Conservation (phyloP, 306 rosid species). For the Comarum palustre region DNA sequence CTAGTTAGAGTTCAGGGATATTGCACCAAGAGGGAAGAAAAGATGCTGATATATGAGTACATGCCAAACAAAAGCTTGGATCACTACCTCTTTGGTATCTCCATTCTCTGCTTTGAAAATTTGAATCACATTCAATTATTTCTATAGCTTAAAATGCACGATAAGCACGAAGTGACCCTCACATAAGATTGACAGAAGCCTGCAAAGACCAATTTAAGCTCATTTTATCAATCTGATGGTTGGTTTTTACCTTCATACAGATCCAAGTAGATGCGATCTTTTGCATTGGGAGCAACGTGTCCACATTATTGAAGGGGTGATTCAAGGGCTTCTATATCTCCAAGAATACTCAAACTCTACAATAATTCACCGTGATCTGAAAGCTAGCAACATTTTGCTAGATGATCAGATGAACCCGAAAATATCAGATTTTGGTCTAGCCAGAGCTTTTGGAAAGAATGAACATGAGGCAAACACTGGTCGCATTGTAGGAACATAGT, state of each 20-base stretch:
- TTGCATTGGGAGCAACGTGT: constrained; percentile 31
- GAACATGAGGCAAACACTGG: constrained; percentile 31
- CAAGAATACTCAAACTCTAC: constrained; percentile 35
- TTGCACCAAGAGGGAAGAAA: constrained; percentile 42
- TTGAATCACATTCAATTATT: neutral
- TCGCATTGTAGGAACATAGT: constrained; percentile 43
- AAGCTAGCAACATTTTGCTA: constrained; percentile 33
- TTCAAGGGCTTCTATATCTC: constrained; percentile 41
- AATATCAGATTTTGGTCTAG: constrained; percentile 42
- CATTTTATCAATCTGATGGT: neutral
- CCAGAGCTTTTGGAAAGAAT: constrained; percentile 26
- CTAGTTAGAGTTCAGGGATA: constrained; percentile 51
- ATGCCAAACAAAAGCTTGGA: constrained; percentile 55
- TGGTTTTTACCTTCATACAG: neutral
- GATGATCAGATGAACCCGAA: constrained; percentile 31
- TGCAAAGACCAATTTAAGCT: neutral
- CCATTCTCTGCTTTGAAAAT: neutral
- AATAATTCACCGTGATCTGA: constrained; percentile 33
- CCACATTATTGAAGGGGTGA: constrained; percentile 33
- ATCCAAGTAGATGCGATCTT: constrained; percentile 5
- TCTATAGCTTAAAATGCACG: neutral
- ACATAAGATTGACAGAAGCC: neutral
- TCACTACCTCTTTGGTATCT: constrained; percentile 42
- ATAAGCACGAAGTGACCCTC: neutral
- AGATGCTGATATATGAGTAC: constrained; percentile 47